A percentile compares a stretch with the other conserved stretches of the same genome.
Evolutionary conservation across 228 moss, liverwort and hornwort species (phyloP).

Genomic region (Sphagnum magellanicum): DNA sequence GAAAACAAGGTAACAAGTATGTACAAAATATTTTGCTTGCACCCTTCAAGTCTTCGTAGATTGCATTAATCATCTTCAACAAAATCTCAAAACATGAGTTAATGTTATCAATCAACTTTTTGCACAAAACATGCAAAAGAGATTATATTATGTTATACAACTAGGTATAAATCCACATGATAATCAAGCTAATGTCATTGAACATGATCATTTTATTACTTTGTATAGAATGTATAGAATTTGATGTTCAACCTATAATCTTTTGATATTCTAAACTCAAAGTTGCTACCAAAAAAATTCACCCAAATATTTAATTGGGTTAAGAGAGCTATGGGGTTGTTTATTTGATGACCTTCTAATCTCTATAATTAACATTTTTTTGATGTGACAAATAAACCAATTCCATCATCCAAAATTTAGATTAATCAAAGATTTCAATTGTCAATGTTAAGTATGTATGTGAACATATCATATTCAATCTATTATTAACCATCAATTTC

Average conservation of each 20-base stretch:
- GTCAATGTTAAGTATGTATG: not conserved
- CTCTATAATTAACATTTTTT: not conserved
- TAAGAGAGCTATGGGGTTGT: constrained; percentile 65
- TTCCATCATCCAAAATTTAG: not conserved
- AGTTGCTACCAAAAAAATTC: constrained; percentile 40
- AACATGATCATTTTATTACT: constrained; percentile 3
- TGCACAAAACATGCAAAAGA: too few species aligned
- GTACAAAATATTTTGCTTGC: too few species aligned
- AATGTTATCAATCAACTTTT: too few species aligned
- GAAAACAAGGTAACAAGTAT: too few species aligned
- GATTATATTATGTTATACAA: too few species aligned
- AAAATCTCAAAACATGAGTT: not conserved
- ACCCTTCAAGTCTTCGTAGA: not conserved
- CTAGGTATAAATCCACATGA: too few species aligned
- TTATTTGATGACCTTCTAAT: constrained; percentile 37
- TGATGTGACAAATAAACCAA: not conserved
- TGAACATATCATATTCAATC: too few species aligned
- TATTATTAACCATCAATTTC: too few species aligned
- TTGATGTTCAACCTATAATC: constrained; percentile 68
- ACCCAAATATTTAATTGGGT: constrained; percentile 45
- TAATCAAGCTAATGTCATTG: not conserved
- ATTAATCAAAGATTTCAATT: too few species aligned
- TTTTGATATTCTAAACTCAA: constrained; percentile 52
- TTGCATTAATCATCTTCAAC: not conserved
- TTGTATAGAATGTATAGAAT: constrained; percentile 45